Conservation (phyloP, 495 filamentous ascomycete species). For the Daldinia concentrica region DNA sequence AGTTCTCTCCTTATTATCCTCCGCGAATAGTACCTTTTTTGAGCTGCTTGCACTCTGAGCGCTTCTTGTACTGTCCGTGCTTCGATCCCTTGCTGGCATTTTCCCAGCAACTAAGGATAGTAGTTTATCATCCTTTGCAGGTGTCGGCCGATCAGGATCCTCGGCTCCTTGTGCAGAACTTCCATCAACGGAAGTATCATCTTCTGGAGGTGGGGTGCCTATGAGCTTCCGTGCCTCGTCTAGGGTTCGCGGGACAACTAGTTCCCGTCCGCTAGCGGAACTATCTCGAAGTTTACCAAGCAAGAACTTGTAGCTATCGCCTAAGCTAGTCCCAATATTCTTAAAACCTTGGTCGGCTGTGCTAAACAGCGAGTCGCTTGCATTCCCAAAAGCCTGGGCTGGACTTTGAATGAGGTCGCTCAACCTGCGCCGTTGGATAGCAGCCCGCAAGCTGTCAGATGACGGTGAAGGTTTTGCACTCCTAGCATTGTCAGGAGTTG, state of each 20-base stretch:
- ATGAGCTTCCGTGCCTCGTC: constrained; percentile 92
- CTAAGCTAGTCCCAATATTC: constrained; percentile 85
- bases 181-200: constrained; percentile 62
- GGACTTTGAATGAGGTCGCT: constrained; percentile 87
- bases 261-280: constrained; percentile 54
- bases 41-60: constrained; percentile 65
- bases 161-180: constrained; percentile 57
- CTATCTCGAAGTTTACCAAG: constrained; percentile 87
- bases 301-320: constrained; percentile 91
- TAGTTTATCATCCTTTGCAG: constrained; percentile 64
- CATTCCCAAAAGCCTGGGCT: constrained; percentile 78
- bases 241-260: constrained; percentile 82
- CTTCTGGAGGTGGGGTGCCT: constrained; percentile 68
- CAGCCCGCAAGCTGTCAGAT: constrained; percentile 53
- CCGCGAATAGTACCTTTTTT: constrained; percentile 60
- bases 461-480: constrained; percentile 53
- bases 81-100: constrained; percentile 71
- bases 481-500: constrained; percentile 49
- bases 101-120: constrained; percentile 71
- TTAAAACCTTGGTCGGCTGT: constrained; percentile 92
- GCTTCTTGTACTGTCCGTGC: constrained; percentile 73
- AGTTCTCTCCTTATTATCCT: constrained; percentile 50
- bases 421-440: constrained; percentile 68
- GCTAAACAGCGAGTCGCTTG: constrained; percentile 82
- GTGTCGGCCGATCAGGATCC: constrained; percentile 45